Conservation (phyloP, 768 basidiomycete species). For the Cystofilobasidium capitatum region DNA sequence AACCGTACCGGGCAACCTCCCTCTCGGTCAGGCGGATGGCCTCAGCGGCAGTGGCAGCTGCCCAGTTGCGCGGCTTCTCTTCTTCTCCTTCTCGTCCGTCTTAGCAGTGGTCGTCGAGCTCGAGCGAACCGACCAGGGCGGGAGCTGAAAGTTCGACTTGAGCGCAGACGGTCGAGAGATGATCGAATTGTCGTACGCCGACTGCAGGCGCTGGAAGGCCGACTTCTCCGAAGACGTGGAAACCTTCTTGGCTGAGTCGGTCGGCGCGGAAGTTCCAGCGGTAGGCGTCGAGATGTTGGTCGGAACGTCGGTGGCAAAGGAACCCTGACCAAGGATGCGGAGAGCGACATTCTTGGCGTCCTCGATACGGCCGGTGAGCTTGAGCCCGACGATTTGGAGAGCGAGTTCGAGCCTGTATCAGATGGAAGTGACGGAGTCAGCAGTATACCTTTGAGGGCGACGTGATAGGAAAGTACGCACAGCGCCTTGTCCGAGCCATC, state of each 20-base stretch:
- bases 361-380: constrained; percentile 92
- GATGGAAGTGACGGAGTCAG: constrained; percentile 24
- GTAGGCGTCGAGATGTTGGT: neutral
- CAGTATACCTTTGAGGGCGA: neutral
- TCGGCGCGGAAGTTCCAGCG: neutral
- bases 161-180: neutral
- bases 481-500: constrained; percentile 82
- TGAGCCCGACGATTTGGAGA: constrained; percentile 84
- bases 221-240: neutral
- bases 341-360: constrained; percentile 87
- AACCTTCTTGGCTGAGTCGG: neutral
- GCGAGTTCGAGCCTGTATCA: constrained; percentile 78
- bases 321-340: constrained; percentile 61
- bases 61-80: neutral
- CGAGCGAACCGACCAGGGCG: neutral
- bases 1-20: neutral
- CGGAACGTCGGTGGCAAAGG: constrained; percentile 38
- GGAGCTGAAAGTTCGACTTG: neutral
- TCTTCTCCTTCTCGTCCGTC: neutral
- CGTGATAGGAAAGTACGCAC: constrained; percentile 46
- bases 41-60: constrained; percentile 1
- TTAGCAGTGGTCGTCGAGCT: neutral
- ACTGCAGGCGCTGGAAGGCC: neutral
- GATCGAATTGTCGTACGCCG: neutral
- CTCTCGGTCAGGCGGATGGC: neutral